phyloP scores from a whole-genome alignment of 768 basidiomycete species.

The Pleurotus djamor region DNA sequence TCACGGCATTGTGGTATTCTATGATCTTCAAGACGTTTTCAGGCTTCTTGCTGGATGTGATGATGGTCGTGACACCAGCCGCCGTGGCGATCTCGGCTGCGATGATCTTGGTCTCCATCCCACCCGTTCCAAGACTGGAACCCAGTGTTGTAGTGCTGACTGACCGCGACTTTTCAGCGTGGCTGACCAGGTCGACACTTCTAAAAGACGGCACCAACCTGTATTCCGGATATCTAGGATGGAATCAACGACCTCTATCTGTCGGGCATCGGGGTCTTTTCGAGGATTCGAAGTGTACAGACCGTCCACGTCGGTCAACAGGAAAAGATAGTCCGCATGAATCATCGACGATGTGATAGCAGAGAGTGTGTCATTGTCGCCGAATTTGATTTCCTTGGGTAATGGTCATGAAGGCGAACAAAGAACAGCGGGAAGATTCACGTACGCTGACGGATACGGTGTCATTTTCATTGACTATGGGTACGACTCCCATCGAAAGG shows the following conservation, averaged over 20 bases:
- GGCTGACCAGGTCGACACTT: background rate
- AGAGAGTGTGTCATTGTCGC: conserved; percentile 97
- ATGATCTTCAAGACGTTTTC: conserved; percentile 79
- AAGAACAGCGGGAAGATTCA: conserved; percentile 11
- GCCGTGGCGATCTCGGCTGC: conserved; percentile 97
- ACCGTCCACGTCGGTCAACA: conserved; percentile 95
- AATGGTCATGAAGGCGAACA: too few species aligned
- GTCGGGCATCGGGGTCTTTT: conserved; percentile 79
- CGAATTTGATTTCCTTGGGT: conserved; percentile 96
- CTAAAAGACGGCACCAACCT: conserved; percentile 46
- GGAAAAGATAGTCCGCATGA: conserved; percentile 95
- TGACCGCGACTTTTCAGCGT: conserved; percentile 23
- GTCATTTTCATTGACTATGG: conserved; percentile 99
- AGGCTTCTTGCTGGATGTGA: conserved; percentile 82
- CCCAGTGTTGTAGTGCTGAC: conserved; percentile 94
- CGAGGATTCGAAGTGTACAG: conserved; percentile 95
- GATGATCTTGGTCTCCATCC: conserved; percentile 99
- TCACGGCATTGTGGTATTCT: conserved; percentile 60
- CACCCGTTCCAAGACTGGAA: conserved; percentile 92
- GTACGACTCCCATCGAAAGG: conserved; percentile 90
- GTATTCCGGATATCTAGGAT: conserved; percentile 76
- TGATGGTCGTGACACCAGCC: conserved; percentile 90
- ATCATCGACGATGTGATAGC: conserved; percentile 98
- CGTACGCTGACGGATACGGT: conserved; percentile 95
- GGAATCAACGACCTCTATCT: conserved; percentile 81